Conservation (phyloP, 805 yeast genomes). For the Kluyveromyces nonfermentans region DNA sequence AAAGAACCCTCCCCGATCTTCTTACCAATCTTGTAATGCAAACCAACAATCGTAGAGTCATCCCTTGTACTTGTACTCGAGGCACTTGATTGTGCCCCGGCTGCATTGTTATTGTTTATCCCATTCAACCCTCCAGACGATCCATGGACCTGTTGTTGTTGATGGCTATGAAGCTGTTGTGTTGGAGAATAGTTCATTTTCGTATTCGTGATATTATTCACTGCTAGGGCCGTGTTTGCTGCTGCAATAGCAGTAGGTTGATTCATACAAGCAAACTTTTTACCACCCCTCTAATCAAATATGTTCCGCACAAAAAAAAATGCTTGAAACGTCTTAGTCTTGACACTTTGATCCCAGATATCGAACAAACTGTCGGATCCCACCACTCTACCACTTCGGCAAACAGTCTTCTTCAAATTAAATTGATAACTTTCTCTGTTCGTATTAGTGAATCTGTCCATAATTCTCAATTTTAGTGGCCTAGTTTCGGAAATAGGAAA, state of each 20-base stretch:
- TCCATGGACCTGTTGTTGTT: background rate
- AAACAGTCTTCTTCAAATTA: background rate
- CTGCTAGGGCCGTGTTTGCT: conserved; percentile 13
- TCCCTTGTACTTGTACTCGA: conserved; percentile 13
- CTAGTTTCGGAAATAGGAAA: background rate
- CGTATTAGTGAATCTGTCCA: background rate
- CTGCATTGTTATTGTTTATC: background rate
- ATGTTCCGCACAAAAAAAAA: background rate
- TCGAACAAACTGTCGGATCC: background rate
- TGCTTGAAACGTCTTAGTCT: background rate
- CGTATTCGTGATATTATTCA: conserved; percentile 10
- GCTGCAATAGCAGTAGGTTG: conserved; percentile 5
- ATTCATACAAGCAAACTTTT: background rate
- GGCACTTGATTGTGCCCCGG: conserved; percentile 5
- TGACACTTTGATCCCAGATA: background rate
- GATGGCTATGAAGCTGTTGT: background rate
- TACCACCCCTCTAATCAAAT: background rate
- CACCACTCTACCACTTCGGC: background rate
- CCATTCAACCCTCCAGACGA: background rate
- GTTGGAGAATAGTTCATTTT: conserved; percentile 1
- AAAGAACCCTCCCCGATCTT: conserved; percentile 98
- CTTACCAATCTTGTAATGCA: conserved; percentile 93
- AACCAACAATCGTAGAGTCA: conserved; percentile 53
- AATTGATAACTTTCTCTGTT: background rate
- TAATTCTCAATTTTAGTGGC: background rate